These are phyloP conservation scores for Aegilops sharonensis DNA, from an alignment of 176 grass and related monocot genomes.

Conservation along the genomic window DNA sequence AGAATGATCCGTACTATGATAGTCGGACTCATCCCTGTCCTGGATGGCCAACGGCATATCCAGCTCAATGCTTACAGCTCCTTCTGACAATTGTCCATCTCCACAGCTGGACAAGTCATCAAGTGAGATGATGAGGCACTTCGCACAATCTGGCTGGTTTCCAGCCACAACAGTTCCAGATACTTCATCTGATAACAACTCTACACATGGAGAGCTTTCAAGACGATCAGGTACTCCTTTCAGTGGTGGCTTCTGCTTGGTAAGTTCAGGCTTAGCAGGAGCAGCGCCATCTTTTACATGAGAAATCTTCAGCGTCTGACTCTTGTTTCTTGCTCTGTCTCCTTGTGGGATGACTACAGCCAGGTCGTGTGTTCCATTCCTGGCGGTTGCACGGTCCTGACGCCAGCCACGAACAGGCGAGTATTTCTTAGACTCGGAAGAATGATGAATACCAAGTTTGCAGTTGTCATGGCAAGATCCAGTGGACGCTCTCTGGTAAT, in stretches of 20 bases:
- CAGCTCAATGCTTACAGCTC: conserved; percentile 58
- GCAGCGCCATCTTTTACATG: conserved; percentile 25
- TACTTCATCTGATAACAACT: conserved; percentile 22
- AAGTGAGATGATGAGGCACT: not conserved
- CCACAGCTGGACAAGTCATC: not conserved
- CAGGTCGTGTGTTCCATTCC: not conserved
- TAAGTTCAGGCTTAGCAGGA: conserved; percentile 31
- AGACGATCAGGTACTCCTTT: conserved; percentile 38
- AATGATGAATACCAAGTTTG: conserved; percentile 70
- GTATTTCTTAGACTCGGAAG: conserved; percentile 51
- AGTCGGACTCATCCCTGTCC: conserved; percentile 33
- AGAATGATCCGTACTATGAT: conserved; percentile 5
- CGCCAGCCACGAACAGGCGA: conserved; percentile 29
- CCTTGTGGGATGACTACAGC: not conserved
- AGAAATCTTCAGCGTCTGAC: conserved; percentile 4
- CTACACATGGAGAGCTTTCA: not conserved
- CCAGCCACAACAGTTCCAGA: conserved; percentile 15
- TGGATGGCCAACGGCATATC: conserved; percentile 47
- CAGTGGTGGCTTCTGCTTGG: not conserved
- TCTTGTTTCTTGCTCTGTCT: conserved; percentile 25
- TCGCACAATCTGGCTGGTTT: not conserved
- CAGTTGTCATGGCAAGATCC: conserved; percentile 86
- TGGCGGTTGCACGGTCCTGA: not conserved
- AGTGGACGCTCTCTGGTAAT: conserved; percentile 63
- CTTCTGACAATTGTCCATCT: conserved; percentile 37